Evolutionary conservation across 306 rosid genomes (phyloP), one percentile per base, ranked within the genome.

Genomic region (Citrullus colocynthis): DNA sequence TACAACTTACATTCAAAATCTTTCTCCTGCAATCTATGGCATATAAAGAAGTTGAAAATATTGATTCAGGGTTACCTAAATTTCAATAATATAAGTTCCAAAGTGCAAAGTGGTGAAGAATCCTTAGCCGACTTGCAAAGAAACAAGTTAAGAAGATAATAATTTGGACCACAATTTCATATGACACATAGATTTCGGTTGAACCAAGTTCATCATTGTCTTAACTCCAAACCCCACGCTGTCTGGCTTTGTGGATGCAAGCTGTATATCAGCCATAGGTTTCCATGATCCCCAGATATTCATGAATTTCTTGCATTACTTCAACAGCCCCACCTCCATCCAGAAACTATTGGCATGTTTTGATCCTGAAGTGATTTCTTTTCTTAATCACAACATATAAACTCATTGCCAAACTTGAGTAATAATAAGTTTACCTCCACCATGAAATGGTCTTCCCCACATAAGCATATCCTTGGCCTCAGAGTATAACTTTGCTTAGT

Each of bases 201-300:
- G 58, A 70, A 70, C 58, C 11, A 70, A 55, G 20, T 24, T 48
- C 6, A 45, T 70, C 76, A 15, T 6, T 12, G 39, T 44, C 21
- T 24, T 70, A 44, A 70, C 20, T 70, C 45, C 58, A 2, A 70
- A 70, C 57, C 76, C 76, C 76, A 70, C 76, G 20, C 39, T 70
- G 76, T 70, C 76, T 45, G 58, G 57, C 39, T 45, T 69, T 32
- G 6, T 39, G 8, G 16, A 65, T 9, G 71, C 49, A 65, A 65
- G 52, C 52, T 65, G 16, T 51, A 39, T n/a, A 41, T 67, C 32
- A 67, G 75, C 75, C 75, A 42, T 42, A 4, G 18, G 36, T 41
- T 41, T 12, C 57, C 75, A 45, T 67, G 54, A 20, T 45, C 34
- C 30, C 30, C 13, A 41, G 6, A 41, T 70, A 28, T 70, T 1